Conservation (phyloP, 1,139 yeast species). For the Magnusiomyces suaveolens region DNA sequence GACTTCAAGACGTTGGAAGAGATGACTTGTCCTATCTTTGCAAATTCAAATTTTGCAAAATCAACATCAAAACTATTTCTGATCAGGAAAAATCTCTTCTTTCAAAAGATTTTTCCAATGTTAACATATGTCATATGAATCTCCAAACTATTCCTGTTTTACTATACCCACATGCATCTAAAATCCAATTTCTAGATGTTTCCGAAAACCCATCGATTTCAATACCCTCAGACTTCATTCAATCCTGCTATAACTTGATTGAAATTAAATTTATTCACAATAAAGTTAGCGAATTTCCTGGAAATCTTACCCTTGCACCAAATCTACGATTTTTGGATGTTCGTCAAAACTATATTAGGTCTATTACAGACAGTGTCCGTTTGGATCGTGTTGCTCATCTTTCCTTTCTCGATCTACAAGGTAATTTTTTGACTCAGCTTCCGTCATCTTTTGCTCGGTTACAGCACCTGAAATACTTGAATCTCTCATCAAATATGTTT, state of each 20-base stretch:
- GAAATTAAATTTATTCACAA: slow-evolving; percentile 62
- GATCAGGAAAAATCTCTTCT: slow-evolving; percentile 57
- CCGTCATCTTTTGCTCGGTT: slow-evolving; percentile 57
- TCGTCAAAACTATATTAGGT: slow-evolving; percentile 30
- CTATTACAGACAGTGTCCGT: slow-evolving; percentile 26
- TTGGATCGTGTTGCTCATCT: slow-evolving; percentile 26
- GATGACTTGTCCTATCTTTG: slow-evolving; percentile 82
- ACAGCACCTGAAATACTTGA: slow-evolving; percentile 48
- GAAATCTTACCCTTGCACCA: slow-evolving; percentile 58
- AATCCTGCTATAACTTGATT: slow-evolving; percentile 63
- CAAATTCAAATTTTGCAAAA: slow-evolving; percentile 59
- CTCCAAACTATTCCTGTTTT: slow-evolving; percentile 78
- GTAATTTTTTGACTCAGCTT: slow-evolving; percentile 59
- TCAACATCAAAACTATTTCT: slow-evolving; percentile 39
- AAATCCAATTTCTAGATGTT: slow-evolving; percentile 72
- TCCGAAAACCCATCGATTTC: slow-evolving; percentile 81
- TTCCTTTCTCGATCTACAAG: slow-evolving; percentile 39
- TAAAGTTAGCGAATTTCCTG: slow-evolving; percentile 66
- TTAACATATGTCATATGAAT: slow-evolving; percentile 63
- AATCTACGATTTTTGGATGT: slow-evolving; percentile 62
- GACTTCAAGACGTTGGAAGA: slow-evolving; percentile 68
- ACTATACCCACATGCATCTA: slow-evolving; percentile 71
- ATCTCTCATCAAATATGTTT: slow-evolving; percentile 75
- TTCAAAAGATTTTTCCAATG: slow-evolving; percentile 61
- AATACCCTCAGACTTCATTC: slow-evolving; percentile 77